phyloP scores from a whole-genome alignment of 345 rosid species.

The Raphanus raphanistrum region DNA sequence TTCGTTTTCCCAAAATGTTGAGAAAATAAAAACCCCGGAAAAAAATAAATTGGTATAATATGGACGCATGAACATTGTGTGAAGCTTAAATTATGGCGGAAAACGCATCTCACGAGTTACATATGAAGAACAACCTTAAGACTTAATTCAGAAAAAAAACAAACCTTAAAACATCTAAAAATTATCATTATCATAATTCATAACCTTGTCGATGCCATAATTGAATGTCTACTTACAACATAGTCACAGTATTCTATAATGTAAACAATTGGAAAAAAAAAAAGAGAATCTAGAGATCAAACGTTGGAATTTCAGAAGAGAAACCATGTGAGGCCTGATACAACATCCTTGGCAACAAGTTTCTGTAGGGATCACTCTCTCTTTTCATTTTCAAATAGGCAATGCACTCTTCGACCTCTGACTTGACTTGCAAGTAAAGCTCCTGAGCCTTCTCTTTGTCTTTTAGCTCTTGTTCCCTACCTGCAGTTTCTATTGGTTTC shows the following conservation, averaged over 20 bases:
- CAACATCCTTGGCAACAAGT: conserved; percentile 46
- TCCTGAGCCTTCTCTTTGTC: conserved; percentile 59
- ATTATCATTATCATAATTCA: not conserved
- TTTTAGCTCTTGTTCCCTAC: conserved; percentile 48
- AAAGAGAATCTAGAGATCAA: conserved; percentile 45
- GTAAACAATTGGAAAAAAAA: not conserved
- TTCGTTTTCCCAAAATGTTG: not conserved
- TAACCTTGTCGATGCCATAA: not conserved
- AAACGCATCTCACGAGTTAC: not conserved
- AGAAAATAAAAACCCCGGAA: not conserved
- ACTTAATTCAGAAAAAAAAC: not conserved
- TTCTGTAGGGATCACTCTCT: conserved; percentile 68
- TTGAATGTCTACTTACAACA: conserved; percentile 4
- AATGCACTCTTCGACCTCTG: conserved; percentile 60
- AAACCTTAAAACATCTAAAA: not conserved
- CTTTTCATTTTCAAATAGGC: conserved; percentile 60
- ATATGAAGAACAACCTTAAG: not conserved
- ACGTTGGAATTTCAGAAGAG: conserved; percentile 58
- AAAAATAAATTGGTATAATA: not conserved
- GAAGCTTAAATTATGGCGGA: conserved; percentile 13
- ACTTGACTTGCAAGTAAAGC: conserved; percentile 63
- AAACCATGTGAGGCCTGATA: conserved; percentile 55
- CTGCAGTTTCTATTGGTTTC: conserved; percentile 76
- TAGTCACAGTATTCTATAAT: not conserved
- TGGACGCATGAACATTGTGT: conserved; percentile 12